Conservation (phyloP, 2,329 filamentous ascomycete genomes). For the Teratosphaeria zuluensis region DNA sequence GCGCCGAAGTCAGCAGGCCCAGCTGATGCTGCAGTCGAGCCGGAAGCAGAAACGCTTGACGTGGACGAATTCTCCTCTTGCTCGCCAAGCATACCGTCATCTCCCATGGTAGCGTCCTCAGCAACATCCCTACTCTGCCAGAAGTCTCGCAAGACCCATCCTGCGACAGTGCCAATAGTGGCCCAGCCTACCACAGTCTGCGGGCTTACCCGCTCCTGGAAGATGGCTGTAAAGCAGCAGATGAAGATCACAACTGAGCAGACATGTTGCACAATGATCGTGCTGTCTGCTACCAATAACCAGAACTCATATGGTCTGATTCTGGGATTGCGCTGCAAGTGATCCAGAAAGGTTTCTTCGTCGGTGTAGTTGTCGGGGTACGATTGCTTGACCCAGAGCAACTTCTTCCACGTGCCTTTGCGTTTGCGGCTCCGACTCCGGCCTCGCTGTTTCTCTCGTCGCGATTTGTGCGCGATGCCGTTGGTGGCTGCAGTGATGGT, state of each 20-base stretch:
- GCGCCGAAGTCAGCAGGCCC: slow-evolving; percentile 13
- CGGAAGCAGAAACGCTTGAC: slow-evolving; percentile 1
- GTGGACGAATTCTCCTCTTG: slow-evolving; percentile 7
- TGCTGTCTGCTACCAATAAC: slow-evolving; percentile 89
- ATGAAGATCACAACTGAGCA: slow-evolving; percentile 92
- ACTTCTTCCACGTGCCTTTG: slow-evolving; percentile 80
- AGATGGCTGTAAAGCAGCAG: slow-evolving; percentile 86
- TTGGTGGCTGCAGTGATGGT: slow-evolving; percentile 14
- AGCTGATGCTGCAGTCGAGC: slow-evolving; percentile 2
- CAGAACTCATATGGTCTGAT: slow-evolving; percentile 96
- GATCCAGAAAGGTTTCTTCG: slow-evolving; percentile 90
- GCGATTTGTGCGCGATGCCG: slow-evolving; percentile 3
- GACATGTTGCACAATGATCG: slow-evolving; percentile 93
- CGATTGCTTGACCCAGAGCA: slow-evolving; percentile 95
- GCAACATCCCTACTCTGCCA: slow-evolving; percentile 69
- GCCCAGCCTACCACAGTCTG: slow-evolving; percentile 82
- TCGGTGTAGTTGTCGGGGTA: slow-evolving; percentile 99
- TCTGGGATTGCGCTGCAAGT: slow-evolving; percentile 86
- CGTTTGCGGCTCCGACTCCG: slow-evolving; percentile 58
- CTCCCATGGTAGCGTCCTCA: slow-evolving; percentile 14
- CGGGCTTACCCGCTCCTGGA: slow-evolving; percentile 76
- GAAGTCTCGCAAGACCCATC: slow-evolving; percentile 85
- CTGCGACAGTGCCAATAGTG: slow-evolving; percentile 70
- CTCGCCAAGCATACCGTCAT: background rate
- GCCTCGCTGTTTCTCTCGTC: slow-evolving; percentile 44